These are phyloP conservation scores for Bipolaris sorokiniana DNA, from an alignment of 2,329 filamentous ascomycete genomes.

Conservation along the genomic window DNA sequence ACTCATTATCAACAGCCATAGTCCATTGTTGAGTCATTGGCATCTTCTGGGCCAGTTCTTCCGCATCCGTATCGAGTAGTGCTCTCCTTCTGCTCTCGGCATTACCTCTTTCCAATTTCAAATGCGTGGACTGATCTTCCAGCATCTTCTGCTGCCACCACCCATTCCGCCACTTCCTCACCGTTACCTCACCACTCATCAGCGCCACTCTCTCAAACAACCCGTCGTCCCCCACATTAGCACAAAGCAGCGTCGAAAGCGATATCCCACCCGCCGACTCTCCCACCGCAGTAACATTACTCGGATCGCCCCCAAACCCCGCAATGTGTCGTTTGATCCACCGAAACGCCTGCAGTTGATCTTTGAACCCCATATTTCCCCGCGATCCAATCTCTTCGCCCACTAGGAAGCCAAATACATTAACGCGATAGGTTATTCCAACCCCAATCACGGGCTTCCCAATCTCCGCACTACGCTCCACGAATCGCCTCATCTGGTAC, in stretches of 20 bases:
- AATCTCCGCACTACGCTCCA: conserved; percentile 52
- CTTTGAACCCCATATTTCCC: conserved; percentile 44
- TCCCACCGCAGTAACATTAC: conserved; percentile 50
- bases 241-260: conserved; percentile 37
- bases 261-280: conserved; percentile 56
- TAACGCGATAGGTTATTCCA: conserved; percentile 45
- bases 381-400: conserved; percentile 53
- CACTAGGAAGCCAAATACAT: conserved; percentile 49
- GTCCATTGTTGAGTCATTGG: conserved; percentile 37
- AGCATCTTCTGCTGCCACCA: conserved; percentile 39
- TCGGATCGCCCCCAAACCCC: conserved; percentile 50
- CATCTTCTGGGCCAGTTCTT: conserved; percentile 29
- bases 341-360: conserved; percentile 45
- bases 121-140: conserved; percentile 27
- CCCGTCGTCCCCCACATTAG: conserved; percentile 27
- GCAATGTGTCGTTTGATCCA: conserved; percentile 50
- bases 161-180: conserved; percentile 35
- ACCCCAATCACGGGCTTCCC: conserved; percentile 55
- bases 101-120: conserved; percentile 24
- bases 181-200: conserved; percentile 41
- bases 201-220: conserved; percentile 38
- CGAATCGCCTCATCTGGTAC: conserved; percentile 54
- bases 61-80: conserved; percentile 26
- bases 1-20: conserved; percentile 33
- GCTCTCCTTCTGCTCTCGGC: conserved; percentile 16